These are phyloP conservation scores for Astrephomene gubernaculifera DNA, from an alignment of 139 green algal species.

Conservation along the genomic window DNA sequence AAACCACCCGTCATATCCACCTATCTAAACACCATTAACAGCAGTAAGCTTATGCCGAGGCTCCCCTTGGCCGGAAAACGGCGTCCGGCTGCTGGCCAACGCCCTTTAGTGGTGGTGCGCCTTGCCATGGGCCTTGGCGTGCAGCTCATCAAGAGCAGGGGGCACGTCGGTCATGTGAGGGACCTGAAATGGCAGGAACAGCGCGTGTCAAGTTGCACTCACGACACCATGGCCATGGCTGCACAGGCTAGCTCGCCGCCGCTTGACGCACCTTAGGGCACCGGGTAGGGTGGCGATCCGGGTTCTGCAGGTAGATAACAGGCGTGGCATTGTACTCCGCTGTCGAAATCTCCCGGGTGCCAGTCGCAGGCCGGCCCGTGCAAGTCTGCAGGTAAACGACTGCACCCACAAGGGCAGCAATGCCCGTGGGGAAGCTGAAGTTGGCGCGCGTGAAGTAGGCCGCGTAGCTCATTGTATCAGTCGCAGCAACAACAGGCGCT, in stretches of 20 bases:
- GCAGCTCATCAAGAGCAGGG: neutral
- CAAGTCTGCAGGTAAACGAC: constrained; percentile 6
- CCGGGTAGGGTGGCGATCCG: constrained; percentile 2
- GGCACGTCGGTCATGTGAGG: constrained; percentile 31
- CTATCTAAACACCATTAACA: too few species aligned
- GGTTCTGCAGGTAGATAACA: constrained; percentile 9
- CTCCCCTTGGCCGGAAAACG: too few species aligned
- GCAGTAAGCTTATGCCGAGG: too few species aligned
- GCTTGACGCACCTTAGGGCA: constrained; percentile 2
- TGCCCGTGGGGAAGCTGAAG: constrained; percentile 38
- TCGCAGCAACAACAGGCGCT: too few species aligned
- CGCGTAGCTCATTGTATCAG: constrained; percentile 31
- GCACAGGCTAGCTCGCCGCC: too few species aligned
- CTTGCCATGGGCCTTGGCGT: constrained; percentile 22
- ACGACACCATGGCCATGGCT: neutral
- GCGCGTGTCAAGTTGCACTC: neutral
- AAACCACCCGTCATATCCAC: too few species aligned
- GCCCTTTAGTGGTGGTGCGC: constrained; percentile 31
- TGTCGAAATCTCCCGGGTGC: constrained; percentile 17
- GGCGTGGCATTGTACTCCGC: constrained; percentile 42
- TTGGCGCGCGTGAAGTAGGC: constrained; percentile 23
- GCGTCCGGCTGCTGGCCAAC: too few species aligned
- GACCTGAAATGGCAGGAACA: neutral
- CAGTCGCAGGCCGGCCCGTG: neutral
- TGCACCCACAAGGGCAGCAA: constrained; percentile 9